Percentiles rank a stretch among this genome's conserved stretches.
These are phyloP conservation scores for Salix arbutifolia DNA, from an alignment of 345 rosid genomes.

Conservation along the genomic window DNA sequence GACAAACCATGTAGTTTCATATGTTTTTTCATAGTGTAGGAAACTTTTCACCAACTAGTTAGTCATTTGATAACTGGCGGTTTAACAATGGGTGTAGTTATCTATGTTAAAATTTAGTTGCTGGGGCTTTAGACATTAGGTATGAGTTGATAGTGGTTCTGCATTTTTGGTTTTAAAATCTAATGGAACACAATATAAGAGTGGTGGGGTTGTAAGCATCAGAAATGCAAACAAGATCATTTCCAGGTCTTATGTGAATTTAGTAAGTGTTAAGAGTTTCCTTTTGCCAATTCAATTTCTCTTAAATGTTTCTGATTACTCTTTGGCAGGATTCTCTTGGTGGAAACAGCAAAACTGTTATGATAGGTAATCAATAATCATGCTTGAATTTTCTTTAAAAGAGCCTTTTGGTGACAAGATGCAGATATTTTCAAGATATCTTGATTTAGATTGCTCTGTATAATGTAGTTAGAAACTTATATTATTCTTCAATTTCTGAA, in stretches of 20 bases:
- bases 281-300: background rate
- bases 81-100: no score
- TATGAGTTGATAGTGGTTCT: no score
- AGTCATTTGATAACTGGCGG: no score
- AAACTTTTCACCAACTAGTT: no score
- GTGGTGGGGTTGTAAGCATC: background rate
- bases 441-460: background rate
- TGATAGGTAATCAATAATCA: conserved; percentile 63
- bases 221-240: background rate
- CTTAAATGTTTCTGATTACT: background rate
- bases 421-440: conserved; percentile 1
- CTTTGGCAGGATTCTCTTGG: conserved; percentile 58
- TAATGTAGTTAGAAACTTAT: background rate
- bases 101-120: no score
- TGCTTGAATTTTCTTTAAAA: background rate
- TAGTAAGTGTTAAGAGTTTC: conserved; percentile 11
- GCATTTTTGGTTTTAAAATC: no score
- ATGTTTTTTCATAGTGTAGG: no score
- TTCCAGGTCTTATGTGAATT: background rate
- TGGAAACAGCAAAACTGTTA: conserved; percentile 95
- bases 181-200: background rate
- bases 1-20: no score
- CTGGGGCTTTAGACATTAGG: no score
- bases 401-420: background rate
- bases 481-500: background rate